Evolutionary conservation across 2,329 filamentous ascomycete genomes (phyloP).

Genomic region (Cladosporium velox): DNA sequence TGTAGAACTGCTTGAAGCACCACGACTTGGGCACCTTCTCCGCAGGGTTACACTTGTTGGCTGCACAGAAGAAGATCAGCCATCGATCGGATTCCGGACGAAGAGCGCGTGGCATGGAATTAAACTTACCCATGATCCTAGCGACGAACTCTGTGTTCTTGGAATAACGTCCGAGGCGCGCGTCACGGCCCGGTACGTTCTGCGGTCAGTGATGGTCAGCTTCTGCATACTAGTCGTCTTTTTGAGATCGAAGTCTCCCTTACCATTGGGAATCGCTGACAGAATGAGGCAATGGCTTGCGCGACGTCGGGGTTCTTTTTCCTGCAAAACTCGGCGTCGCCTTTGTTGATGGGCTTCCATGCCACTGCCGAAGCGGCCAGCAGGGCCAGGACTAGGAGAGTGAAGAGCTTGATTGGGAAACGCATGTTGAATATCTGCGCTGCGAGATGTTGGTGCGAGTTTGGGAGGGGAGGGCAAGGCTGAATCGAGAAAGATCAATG

Average conservation of each 20-base stretch:
- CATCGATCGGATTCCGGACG: too few relatives aligned
- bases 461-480: neutral
- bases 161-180: neutral
- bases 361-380: neutral
- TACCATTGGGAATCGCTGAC: neutral
- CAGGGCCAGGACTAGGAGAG: neutral
- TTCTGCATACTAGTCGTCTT: neutral
- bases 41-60: neutral
- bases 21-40: neutral
- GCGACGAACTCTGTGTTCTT: neutral
- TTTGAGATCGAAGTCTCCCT: neutral
- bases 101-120: too few relatives aligned
- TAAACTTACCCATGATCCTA: neutral
- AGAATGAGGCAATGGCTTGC: constrained; percentile 1
- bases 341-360: constrained; percentile 1
- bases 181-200: neutral
- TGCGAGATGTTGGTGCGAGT: neutral
- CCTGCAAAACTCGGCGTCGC: neutral
- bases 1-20: constrained; percentile 19
- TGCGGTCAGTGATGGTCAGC: neutral
- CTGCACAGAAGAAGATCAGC: neutral
- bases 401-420: neutral
- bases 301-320: neutral
- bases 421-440: neutral
- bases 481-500: neutral